Conservation (phyloP, 1,284 basidiomycete species). For the Tilletia caries region DNA sequence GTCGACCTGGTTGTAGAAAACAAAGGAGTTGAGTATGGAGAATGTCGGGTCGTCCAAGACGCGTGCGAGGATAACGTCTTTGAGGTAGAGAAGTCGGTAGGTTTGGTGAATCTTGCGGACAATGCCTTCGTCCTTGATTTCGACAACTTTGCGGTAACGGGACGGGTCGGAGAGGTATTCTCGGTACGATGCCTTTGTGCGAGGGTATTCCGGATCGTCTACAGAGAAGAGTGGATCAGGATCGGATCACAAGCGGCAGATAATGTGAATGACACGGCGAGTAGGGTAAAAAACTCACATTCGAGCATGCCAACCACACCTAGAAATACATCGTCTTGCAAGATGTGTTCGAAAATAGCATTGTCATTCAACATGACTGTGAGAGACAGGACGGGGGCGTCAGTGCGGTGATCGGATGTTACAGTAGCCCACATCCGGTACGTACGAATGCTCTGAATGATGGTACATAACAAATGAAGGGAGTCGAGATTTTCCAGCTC, state of each 20-base stretch:
- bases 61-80: conserved; percentile 93
- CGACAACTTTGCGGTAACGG: conserved; percentile 62
- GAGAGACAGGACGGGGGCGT: background rate
- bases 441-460: conserved; percentile 93
- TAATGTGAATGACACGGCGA: background rate
- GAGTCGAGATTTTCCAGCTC: conserved; percentile 84
- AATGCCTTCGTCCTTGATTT: conserved; percentile 45
- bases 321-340: conserved; percentile 87
- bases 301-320: conserved; percentile 95
- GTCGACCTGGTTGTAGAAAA: conserved; percentile 98
- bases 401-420: too few relatives aligned
- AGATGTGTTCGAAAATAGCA: conserved; percentile 86
- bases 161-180: conserved; percentile 79
- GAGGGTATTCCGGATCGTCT: conserved; percentile 97
- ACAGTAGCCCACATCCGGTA: conserved; percentile 27
- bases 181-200: conserved; percentile 91
- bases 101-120: conserved; percentile 79
- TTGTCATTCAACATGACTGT: conserved; percentile 95
- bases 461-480: conserved; percentile 80
- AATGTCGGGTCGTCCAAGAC: conserved; percentile 93
- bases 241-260: too few relatives aligned
- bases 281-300: conserved; percentile 63
- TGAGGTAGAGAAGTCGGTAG: conserved; percentile 91
- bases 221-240: conserved; percentile 20
- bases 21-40: conserved; percentile 91